These are phyloP conservation scores for Heritiera littoralis DNA, from an alignment of 345 rosid species.

Conservation along the genomic window DNA sequence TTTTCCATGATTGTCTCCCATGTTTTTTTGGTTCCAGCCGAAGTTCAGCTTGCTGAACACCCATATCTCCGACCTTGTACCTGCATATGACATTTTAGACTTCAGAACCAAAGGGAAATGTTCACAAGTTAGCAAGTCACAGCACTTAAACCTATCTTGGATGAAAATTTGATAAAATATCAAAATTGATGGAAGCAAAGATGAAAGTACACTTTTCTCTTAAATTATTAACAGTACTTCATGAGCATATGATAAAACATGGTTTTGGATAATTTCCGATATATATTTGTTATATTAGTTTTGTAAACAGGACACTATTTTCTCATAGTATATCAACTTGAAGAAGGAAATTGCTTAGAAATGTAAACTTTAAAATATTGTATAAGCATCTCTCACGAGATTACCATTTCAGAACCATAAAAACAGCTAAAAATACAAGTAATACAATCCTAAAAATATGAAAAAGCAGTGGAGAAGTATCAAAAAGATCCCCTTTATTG, in stretches of 20 bases:
- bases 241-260: background rate
- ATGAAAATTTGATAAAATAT: background rate
- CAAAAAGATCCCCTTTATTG: background rate
- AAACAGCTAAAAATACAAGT: background rate
- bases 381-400: background rate
- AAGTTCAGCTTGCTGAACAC: constrained; percentile 76
- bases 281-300: too few relatives aligned
- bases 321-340: too few relatives aligned
- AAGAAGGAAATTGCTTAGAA: background rate
- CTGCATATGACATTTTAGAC: constrained; percentile 32
- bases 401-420: background rate
- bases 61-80: constrained; percentile 60
- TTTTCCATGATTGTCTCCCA: constrained; percentile 73
- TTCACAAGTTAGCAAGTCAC: background rate
- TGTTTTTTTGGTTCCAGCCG: constrained; percentile 61
- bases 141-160: background rate
- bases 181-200: background rate
- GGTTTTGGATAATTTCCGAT: background rate
- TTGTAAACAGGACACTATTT: too few relatives aligned
- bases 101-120: background rate
- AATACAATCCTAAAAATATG: background rate
- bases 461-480: background rate
- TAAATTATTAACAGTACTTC: background rate
- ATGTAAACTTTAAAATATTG: background rate
- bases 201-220: background rate